Evolutionary conservation across 306 rosid species (phyloP).

Genomic region (Cercis canadensis): DNA sequence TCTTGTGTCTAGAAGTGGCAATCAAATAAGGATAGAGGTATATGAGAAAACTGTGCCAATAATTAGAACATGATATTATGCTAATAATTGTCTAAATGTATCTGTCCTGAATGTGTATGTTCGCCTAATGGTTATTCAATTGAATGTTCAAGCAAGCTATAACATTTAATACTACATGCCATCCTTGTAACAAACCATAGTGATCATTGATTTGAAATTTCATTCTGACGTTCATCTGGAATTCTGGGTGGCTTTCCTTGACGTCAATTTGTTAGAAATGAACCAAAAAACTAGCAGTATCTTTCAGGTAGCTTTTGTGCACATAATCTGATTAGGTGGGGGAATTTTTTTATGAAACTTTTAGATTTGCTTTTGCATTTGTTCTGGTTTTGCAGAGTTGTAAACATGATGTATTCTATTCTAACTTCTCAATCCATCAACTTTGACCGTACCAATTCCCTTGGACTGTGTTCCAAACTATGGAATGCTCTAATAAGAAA

Average conservation of each 20-base stretch:
- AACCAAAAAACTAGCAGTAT: slow-evolving; percentile 16
- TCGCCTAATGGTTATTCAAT: no score
- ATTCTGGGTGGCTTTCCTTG: neutral
- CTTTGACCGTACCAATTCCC: neutral
- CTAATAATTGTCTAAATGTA: neutral
- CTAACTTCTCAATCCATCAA: neutral
- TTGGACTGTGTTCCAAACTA: neutral
- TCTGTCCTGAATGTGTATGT: no score
- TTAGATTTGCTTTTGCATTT: neutral
- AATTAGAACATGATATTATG: no score
- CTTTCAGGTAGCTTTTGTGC: neutral
- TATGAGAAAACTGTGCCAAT: no score
- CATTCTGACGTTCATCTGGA: neutral
- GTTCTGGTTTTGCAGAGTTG: neutral
- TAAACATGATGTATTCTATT: slow-evolving; percentile 6
- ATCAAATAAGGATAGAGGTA: no score
- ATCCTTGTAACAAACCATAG: slow-evolving; percentile 15
- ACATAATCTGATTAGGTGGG: neutral
- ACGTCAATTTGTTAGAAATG: neutral
- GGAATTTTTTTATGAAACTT: no score
- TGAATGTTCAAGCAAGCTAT: neutral
- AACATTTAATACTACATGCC: neutral
- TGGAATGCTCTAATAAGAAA: neutral
- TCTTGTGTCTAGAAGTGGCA: no score
- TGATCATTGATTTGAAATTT: neutral